Evolutionary conservation across 495 filamentous ascomycete genomes (phyloP).

Genomic region (Trypethelium eluteriae): DNA sequence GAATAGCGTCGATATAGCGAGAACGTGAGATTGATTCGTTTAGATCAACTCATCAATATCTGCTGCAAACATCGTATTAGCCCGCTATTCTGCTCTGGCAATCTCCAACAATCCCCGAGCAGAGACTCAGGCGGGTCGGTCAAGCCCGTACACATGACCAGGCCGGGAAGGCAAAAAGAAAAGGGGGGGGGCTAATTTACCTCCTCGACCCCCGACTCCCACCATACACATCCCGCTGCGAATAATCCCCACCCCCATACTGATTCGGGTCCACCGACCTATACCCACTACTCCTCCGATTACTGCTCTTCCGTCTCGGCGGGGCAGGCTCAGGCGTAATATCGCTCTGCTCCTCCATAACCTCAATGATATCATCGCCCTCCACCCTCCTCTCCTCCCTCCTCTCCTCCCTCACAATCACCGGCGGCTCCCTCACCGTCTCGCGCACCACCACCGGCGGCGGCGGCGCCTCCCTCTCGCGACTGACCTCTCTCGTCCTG

Average conservation of each 20-base stretch:
- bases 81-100: neutral
- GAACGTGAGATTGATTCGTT: neutral
- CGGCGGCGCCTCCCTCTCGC: neutral
- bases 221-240: constrained; percentile 7
- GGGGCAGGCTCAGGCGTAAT: constrained; percentile 20
- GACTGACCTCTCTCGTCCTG: constrained; percentile 15
- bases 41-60: neutral
- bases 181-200: neutral
- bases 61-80: neutral
- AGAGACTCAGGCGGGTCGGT: neutral
- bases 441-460: constrained; percentile 20
- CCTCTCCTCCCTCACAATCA: constrained; percentile 24
- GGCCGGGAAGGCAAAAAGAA: neutral
- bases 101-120: neutral
- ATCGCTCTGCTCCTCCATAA: constrained; percentile 37
- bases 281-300: constrained; percentile 26
- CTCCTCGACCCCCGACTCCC: constrained; percentile 7
- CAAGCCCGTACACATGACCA: no score
- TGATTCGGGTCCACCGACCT: constrained; percentile 20
- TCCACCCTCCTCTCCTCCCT: constrained; percentile 29
- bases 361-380: constrained; percentile 40
- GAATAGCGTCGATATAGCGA: neutral
- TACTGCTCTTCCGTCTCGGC: constrained; percentile 27
- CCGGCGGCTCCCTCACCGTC: constrained; percentile 16
- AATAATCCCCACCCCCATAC: constrained; percentile 19